Evolutionary conservation across 2,329 filamentous ascomycete genomes (phyloP).

Genomic region (Phaeosphaeria sp.): DNA sequence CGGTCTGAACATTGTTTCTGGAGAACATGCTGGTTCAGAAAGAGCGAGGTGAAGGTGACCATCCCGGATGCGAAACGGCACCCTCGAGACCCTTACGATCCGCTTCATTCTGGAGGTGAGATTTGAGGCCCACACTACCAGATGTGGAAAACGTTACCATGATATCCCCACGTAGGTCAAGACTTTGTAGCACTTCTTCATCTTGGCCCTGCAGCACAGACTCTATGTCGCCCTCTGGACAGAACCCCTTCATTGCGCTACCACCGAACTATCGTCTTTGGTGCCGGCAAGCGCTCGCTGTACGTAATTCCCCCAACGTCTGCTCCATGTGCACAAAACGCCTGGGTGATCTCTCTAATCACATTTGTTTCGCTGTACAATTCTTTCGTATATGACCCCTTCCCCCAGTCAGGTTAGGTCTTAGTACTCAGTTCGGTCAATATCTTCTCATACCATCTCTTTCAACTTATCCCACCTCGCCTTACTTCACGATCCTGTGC

Average conservation of each 20-base stretch:
- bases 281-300: constrained; percentile 3
- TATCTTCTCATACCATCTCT: not conserved
- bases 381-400: not conserved
- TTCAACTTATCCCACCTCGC: not conserved
- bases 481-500: not conserved
- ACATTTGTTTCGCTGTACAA: not conserved
- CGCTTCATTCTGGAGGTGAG: constrained; percentile 10
- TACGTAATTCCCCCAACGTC: constrained; percentile 20
- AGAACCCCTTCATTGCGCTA: constrained; percentile 9
- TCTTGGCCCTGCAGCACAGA: constrained; percentile 15
- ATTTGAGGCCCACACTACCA: constrained; percentile 20
- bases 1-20: not conserved
- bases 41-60: not conserved
- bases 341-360: not conserved
- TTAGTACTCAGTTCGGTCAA: not conserved
- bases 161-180: constrained; percentile 19
- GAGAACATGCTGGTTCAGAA: not conserved
- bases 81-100: constrained; percentile 5
- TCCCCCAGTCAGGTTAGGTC: not conserved
- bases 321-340: not conserved
- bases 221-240: constrained; percentile 5
- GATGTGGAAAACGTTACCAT: constrained; percentile 21
- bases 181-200: constrained; percentile 7
- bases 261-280: constrained; percentile 12
- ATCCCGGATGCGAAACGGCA: not conserved